Percentiles rank a stretch among this genome's conserved stretches.
These are phyloP conservation scores for Xylaria sp. DNA, from an alignment of 2,329 filamentous ascomycete species.

Conservation along the genomic window DNA sequence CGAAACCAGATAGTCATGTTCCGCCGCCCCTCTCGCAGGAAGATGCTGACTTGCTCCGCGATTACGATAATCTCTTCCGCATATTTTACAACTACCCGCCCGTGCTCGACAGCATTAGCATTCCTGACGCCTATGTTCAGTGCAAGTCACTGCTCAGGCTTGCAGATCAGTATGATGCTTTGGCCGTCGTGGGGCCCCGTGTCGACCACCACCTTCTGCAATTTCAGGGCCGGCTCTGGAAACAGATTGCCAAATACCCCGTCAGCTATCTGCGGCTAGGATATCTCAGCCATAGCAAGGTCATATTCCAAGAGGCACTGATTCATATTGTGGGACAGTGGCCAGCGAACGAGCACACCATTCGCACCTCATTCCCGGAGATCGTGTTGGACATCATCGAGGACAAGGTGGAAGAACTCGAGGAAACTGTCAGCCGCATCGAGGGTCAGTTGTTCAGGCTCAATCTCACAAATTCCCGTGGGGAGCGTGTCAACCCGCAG, in stretches of 20 bases:
- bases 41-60: slow-evolving; percentile 81
- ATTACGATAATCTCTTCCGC: slow-evolving; percentile 96
- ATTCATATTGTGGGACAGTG: slow-evolving; percentile 96
- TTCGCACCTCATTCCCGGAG: slow-evolving; percentile 78
- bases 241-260: slow-evolving; percentile 96
- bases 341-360: slow-evolving; percentile 81
- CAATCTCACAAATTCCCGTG: slow-evolving; percentile 79
- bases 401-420: slow-evolving; percentile 92
- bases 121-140: slow-evolving; percentile 91
- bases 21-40: slow-evolving; percentile 64
- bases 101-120: slow-evolving; percentile 83
- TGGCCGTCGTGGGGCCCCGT: slow-evolving; percentile 85
- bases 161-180: slow-evolving; percentile 94
- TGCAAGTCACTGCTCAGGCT: slow-evolving; percentile 89
- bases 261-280: slow-evolving; percentile 91
- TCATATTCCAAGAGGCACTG: slow-evolving; percentile 87
- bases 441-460: slow-evolving; percentile 86
- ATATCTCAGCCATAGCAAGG: slow-evolving; percentile 83
- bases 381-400: slow-evolving; percentile 88
- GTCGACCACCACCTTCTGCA: slow-evolving; percentile 94
- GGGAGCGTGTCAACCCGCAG: slow-evolving; percentile 82
- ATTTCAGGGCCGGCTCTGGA: slow-evolving; percentile 91
- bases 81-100: slow-evolving; percentile 96
- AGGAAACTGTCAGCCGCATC: slow-evolving; percentile 81
- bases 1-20: slow-evolving; percentile 59